Evolutionary conservation across 257 asterid species (phyloP).

Genomic region (Rubia yunnanensis): DNA sequence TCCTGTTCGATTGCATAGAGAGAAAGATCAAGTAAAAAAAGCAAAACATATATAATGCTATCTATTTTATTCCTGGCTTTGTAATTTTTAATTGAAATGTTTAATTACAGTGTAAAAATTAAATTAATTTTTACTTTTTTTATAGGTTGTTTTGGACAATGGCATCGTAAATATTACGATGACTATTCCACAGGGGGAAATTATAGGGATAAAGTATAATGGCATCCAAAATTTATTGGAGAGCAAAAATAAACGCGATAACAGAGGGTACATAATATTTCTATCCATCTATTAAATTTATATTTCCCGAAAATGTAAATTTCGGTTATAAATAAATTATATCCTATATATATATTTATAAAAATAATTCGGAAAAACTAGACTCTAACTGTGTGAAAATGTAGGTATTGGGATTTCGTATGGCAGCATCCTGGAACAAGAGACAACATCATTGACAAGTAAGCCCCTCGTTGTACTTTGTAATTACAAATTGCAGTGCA

Average conservation of each 20-base stretch:
- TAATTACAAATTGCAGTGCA: neutral
- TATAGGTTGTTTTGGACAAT: constrained; percentile 55
- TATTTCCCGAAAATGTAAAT: too few species aligned
- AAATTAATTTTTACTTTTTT: neutral
- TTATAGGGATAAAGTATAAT: constrained; percentile 45
- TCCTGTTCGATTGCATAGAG: constrained; percentile 5
- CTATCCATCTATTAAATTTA: neutral
- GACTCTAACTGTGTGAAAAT: neutral
- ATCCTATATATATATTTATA: too few species aligned
- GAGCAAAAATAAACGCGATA: constrained; percentile 24
- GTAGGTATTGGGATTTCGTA: constrained; percentile 80
- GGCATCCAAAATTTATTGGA: constrained; percentile 52
- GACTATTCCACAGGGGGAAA: constrained; percentile 53
- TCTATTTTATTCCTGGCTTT: neutral
- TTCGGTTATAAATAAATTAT: too few species aligned
- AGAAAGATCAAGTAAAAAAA: neutral
- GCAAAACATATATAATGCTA: neutral
- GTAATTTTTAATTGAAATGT: neutral
- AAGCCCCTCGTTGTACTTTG: neutral
- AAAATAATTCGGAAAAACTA: too few species aligned
- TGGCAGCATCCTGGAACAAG: constrained; percentile 37
- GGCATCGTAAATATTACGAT: constrained; percentile 47
- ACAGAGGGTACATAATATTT: constrained; percentile 43
- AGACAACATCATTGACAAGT: constrained; percentile 29
- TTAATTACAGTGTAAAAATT: neutral